Evolutionary conservation across 2,329 filamentous ascomycete species (phyloP).

Genomic region (Microcera coccophila): DNA sequence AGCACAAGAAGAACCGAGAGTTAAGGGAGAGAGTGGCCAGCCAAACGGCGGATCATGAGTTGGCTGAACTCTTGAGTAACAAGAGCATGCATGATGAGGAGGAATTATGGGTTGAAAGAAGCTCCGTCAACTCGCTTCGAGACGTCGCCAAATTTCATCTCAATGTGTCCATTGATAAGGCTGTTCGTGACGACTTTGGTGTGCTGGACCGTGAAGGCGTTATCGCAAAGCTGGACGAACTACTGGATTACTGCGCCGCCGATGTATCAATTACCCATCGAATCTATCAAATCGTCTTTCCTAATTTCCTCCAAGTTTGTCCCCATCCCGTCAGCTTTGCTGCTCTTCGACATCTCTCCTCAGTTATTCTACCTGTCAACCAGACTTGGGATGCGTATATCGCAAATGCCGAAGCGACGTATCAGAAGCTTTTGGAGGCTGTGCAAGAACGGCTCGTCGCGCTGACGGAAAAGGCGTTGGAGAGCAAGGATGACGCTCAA

Average conservation of each 20-base stretch:
- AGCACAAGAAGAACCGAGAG: conserved; percentile 86
- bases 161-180: conserved; percentile 86
- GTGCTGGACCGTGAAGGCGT: conserved; percentile 72
- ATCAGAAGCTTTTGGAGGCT: conserved; percentile 69
- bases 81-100: conserved; percentile 78
- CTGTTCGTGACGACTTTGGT: conserved; percentile 79
- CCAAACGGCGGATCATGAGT: conserved; percentile 65
- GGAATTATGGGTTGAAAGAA: conserved; percentile 91
- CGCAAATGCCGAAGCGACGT: conserved; percentile 77
- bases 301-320: conserved; percentile 81
- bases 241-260: conserved; percentile 90
- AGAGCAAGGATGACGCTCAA: conserved; percentile 64
- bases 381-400: conserved; percentile 85
- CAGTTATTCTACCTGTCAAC: conserved; percentile 87
- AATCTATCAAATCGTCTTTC: conserved; percentile 92
- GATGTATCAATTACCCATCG: conserved; percentile 91
- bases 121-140: conserved; percentile 88
- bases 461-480: conserved; percentile 72
- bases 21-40: conserved; percentile 73
- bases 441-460: conserved; percentile 71
- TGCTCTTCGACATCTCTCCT: conserved; percentile 85
- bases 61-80: conserved; percentile 67
- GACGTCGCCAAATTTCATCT: conserved; percentile 98
- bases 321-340: conserved; percentile 97
- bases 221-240: conserved; percentile 66